phyloP scores from a whole-genome alignment of 176 grass and related monocot species.

The Cenchrus fungigraminus region DNA sequence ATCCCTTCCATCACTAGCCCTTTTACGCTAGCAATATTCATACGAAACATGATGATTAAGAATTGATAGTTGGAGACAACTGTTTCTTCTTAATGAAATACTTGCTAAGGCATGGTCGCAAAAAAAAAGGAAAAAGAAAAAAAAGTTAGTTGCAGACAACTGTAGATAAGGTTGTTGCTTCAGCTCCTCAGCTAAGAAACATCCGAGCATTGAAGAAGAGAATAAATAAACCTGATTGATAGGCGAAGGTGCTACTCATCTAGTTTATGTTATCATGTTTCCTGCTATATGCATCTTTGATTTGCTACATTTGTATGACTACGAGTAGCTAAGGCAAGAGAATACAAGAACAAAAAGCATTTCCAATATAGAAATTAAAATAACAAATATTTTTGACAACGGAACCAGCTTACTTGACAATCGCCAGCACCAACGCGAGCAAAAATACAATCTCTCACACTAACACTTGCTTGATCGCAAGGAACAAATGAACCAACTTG shows the following conservation, averaged over 20 bases:
- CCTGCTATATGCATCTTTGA: conserved; percentile 8
- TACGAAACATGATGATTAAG: too few species aligned
- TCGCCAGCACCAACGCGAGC: conserved; percentile 98
- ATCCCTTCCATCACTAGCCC: neutral
- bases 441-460: conserved; percentile 98
- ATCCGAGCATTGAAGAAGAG: too few species aligned
- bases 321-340: conserved; percentile 33
- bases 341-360: conserved; percentile 18
- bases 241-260: conserved; percentile 5
- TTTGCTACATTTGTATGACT: conserved; percentile 15
- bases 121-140: too few species aligned
- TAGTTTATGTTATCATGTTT: conserved; percentile 10
- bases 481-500: conserved; percentile 97
- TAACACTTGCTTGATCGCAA: conserved; percentile 82
- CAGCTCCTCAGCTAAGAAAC: too few species aligned
- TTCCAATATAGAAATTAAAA: conserved; percentile 24
- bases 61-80: too few species aligned
- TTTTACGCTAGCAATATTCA: too few species aligned
- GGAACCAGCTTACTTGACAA: conserved; percentile 80
- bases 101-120: too few species aligned
- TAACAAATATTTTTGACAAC: conserved; percentile 15
- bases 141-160: too few species aligned
- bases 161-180: too few species aligned
- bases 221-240: neutral
- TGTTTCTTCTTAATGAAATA: too few species aligned